phyloP scores from a whole-genome alignment of 768 basidiomycete genomes.

The Hypholoma sublateritium region DNA sequence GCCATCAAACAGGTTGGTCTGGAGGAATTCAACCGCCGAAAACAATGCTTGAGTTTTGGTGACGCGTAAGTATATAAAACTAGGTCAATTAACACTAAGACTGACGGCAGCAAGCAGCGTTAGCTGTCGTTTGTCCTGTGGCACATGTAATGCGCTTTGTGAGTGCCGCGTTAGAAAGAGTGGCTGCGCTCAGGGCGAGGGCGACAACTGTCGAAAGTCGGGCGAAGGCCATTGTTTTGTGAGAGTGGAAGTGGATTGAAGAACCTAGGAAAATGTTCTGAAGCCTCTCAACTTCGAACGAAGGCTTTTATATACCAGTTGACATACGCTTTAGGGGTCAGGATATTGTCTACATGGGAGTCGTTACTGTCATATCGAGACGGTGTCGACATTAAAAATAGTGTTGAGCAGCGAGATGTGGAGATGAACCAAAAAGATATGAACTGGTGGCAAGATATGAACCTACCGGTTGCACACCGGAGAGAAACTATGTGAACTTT shows the following conservation, averaged over 20 bases:
- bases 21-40: conserved; percentile 23
- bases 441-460: no score
- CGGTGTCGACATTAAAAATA: no score
- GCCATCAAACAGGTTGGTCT: conserved; percentile 28
- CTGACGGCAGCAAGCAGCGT: conserved; percentile 17
- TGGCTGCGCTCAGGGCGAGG: conserved; percentile 4
- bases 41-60: conserved; percentile 6
- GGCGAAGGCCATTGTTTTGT: conserved; percentile 6
- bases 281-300: neutral
- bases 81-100: neutral
- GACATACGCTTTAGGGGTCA: no score
- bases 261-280: neutral
- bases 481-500: no score
- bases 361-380: no score
- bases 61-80: neutral
- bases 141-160: conserved; percentile 23
- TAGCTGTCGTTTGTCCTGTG: conserved; percentile 10
- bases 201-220: conserved; percentile 9
- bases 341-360: no score
- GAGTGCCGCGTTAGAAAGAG: conserved; percentile 11
- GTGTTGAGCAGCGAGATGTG: no score
- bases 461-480: no score
- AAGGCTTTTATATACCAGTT: neutral
- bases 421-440: no score
- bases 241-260: neutral